A percentile compares a stretch with the other conserved stretches of the same genome.
Evolutionary conservation across 352 stramenopile species (phyloP).

Genomic region (Phytophthora ohioensis): DNA sequence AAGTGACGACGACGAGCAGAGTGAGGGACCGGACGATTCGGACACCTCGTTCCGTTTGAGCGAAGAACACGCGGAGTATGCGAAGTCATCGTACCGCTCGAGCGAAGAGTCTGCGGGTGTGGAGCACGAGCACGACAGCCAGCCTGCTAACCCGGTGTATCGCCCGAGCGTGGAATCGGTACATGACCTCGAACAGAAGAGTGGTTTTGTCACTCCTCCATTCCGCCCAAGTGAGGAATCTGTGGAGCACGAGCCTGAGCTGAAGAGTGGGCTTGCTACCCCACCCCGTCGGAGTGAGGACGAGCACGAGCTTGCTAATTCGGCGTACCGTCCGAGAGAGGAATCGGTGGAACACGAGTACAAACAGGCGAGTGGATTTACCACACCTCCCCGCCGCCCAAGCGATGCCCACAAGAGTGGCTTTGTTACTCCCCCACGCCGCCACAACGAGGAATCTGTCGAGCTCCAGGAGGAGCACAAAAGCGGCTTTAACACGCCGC

Average conservation of each 20-base stretch:
- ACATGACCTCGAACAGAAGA: constrained; percentile 3
- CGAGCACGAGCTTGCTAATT: background rate
- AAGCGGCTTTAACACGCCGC: background rate
- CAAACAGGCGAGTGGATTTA: constrained; percentile 8
- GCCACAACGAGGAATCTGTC: constrained; percentile 2
- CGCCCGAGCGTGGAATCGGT: constrained; percentile 11
- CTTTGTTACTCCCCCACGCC: background rate
- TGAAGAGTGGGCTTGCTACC: constrained; percentile 4
- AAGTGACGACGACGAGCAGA: constrained; percentile 30
- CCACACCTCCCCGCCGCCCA: background rate
- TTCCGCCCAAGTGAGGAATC: constrained; percentile 14
- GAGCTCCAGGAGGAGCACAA: constrained; percentile 3
- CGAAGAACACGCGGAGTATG: constrained; percentile 38
- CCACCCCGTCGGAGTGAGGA: background rate
- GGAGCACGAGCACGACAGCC: constrained; percentile 1
- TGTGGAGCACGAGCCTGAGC: constrained; percentile 11
- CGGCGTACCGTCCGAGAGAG: background rate
- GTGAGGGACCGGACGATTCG: constrained; percentile 27
- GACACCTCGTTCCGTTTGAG: constrained; percentile 33
- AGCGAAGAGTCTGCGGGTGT: constrained; percentile 30
- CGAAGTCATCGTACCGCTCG: constrained; percentile 10
- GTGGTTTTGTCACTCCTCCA: constrained; percentile 5
- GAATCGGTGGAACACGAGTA: constrained; percentile 2
- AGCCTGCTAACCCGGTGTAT: background rate
- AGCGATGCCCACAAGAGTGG: constrained; percentile 1